Evolutionary conservation across 805 yeast genomes (phyloP).

Genomic region (Lachancea mirantina): DNA sequence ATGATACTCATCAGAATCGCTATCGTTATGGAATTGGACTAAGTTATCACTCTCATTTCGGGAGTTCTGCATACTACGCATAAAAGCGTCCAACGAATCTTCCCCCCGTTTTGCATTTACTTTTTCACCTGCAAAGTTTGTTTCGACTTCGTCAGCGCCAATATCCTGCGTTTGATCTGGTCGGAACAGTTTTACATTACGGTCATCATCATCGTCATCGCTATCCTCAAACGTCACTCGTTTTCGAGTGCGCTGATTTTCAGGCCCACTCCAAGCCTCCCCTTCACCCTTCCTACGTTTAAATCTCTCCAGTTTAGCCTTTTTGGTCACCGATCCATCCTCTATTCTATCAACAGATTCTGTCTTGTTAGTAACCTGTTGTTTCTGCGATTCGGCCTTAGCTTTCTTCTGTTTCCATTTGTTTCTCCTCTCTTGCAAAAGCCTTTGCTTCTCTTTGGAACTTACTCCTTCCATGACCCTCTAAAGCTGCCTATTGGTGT

Average conservation of each 20-base stretch:
- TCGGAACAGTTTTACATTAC: constrained; percentile 16
- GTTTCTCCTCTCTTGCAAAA: constrained; percentile 39
- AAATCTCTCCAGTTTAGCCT: constrained; percentile 1
- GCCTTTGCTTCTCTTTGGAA: constrained; percentile 30
- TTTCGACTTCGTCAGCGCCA: constrained; percentile 8
- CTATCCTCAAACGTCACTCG: constrained; percentile 26
- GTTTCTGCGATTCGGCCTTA: constrained; percentile 24
- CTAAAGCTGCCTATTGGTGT: no score
- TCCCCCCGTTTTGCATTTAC: constrained; percentile 17
- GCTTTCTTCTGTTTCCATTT: constrained; percentile 56
- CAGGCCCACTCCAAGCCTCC: not conserved
- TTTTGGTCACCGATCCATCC: constrained; percentile 24
- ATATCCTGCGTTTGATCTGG: constrained; percentile 11
- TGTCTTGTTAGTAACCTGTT: constrained; percentile 7
- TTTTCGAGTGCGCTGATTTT: constrained; percentile 9
- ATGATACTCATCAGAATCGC: constrained; percentile 24
- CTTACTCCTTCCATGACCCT: constrained; percentile 22
- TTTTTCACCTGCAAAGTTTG: constrained; percentile 4
- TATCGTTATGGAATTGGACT: constrained; percentile 17
- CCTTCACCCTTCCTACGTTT: not conserved
- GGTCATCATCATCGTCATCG: constrained; percentile 26
- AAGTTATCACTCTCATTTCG: constrained; percentile 11
- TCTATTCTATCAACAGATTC: constrained; percentile 40
- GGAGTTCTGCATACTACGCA: constrained; percentile 25
- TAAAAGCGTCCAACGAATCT: constrained; percentile 44